Evolutionary conservation across 2,329 filamentous ascomycete species (phyloP), one percentile per base, ranked within the genome.

Genomic region (Elsinoe batatas): DNA sequence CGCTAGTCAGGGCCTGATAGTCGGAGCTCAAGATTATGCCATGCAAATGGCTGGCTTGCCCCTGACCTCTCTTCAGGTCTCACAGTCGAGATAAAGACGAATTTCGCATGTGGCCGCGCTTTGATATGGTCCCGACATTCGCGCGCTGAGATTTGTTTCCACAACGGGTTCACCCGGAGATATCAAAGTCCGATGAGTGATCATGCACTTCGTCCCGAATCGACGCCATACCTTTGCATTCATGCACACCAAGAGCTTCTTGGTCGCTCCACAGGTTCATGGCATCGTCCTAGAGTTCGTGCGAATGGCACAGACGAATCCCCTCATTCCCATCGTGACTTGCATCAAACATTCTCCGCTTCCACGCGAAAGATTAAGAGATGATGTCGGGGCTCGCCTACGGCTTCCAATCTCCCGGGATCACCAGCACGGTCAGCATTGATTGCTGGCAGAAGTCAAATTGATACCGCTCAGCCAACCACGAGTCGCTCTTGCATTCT

Each of bases 361-460:
- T 49, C 26, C 44, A 49, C 30, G 44, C 26, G 44, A 49, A n/a
- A 22, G 33, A 11, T 26, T 35, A 17, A 22, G 17, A 49, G 26
- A n/a, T 33, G 20, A 15, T 35, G 33, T 51, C 47, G 47, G 47
- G 15, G 18, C 12, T 51, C 47, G 47, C 47, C 47, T 51, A 51
- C 26, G 44, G 17, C 32, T 49, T 38, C 47, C 47, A 51, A 51
- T 51, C 33, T 38, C 47, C 47, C 22, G 47, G 47, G 47, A 51
- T 37, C 32, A 51, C 13, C 15, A 20, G 47, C 32, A 20, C 26
- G 44, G 44, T 35, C 17, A 49, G 40, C 40, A 49, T 49, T 51
- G 47, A 51, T 51, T 51, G 47, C 47, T 51, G 47, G 35, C 33
- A 36, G 33, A 51, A 51, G 35, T 36, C 35, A 51, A 51, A 51